Evolutionary conservation across 1,284 basidiomycete species (phyloP).

Genomic region (Microbotryum saponariae): DNA sequence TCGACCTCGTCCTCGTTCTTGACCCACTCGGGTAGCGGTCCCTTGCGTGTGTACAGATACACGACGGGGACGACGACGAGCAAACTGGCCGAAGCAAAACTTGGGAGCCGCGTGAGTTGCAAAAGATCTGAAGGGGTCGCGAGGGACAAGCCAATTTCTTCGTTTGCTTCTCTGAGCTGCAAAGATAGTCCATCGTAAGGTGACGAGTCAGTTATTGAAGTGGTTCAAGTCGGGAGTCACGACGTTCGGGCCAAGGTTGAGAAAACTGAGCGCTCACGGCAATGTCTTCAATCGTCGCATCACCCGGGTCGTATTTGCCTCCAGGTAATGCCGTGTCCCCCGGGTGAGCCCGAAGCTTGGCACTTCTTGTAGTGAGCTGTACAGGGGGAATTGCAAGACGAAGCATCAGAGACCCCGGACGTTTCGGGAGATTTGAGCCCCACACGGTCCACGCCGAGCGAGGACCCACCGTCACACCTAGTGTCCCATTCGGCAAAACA

Average conservation of each 20-base stretch:
- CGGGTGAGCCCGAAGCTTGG: conserved; percentile 28
- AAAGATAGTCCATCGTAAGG: background rate
- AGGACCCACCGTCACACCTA: too few species aligned
- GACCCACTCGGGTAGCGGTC: conserved; percentile 8
- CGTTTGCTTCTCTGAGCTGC: conserved; percentile 33
- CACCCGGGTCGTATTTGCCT: conserved; percentile 26
- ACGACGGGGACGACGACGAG: conserved; percentile 34
- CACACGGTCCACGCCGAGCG: too few species aligned
- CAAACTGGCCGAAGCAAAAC: conserved; percentile 33
- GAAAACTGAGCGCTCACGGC: conserved; percentile 13
- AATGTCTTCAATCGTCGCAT: conserved; percentile 13
- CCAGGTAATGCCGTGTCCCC: conserved; percentile 36
- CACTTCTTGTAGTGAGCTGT: conserved; percentile 27
- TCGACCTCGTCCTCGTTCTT: conserved; percentile 31
- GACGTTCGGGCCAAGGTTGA: too few species aligned
- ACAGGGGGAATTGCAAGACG: too few species aligned
- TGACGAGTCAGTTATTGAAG: too few species aligned
- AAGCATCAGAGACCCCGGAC: too few species aligned
- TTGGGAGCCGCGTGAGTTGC: conserved; percentile 29
- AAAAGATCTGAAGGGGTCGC: conserved; percentile 5
- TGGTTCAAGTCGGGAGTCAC: too few species aligned
- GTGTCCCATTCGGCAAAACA: too few species aligned
- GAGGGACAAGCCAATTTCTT: conserved; percentile 30
- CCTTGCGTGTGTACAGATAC: conserved; percentile 10
- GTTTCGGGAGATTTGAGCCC: too few species aligned